Percentiles rank a stretch among this genome's conserved stretches.
Conservation (phyloP, 257 asterid species). For the Solanum commersonii region DNA sequence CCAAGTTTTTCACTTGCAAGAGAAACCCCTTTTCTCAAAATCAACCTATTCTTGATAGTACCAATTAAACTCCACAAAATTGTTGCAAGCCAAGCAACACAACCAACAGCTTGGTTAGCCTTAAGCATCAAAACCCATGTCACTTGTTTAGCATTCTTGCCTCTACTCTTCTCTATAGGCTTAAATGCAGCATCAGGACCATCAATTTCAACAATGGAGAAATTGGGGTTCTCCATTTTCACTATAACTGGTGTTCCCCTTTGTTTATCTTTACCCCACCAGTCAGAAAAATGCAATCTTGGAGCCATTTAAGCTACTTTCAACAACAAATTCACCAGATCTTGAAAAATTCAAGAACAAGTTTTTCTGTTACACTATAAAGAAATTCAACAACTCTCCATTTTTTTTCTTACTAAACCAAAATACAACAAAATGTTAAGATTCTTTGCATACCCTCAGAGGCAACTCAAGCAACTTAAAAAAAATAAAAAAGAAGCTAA, state of each 20-base stretch:
- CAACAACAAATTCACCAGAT: background rate
- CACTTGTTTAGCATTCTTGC: conserved; percentile 59
- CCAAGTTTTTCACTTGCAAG: conserved; percentile 60
- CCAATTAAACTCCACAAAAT: conserved; percentile 31
- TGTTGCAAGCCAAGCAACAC: conserved; percentile 45
- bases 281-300: conserved; percentile 36
- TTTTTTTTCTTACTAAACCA: background rate
- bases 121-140: conserved; percentile 55
- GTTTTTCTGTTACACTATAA: background rate
- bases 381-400: conserved; percentile 15
- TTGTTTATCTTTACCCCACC: conserved; percentile 32
- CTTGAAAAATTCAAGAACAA: background rate
- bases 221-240: conserved; percentile 56
- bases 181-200: conserved; percentile 62
- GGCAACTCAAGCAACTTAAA: conserved; percentile 26
- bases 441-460: conserved; percentile 50
- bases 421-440: background rate
- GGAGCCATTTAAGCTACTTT: conserved; percentile 41
- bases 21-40: conserved; percentile 35
- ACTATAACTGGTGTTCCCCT: conserved; percentile 55
- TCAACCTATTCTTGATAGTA: conserved; percentile 33
- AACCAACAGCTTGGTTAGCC: conserved; percentile 64
- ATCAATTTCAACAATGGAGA: conserved; percentile 61
- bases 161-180: conserved; percentile 50
- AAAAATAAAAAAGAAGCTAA: conserved; percentile 8